These are phyloP conservation scores for Linnemannia zychae DNA, from an alignment of 192 early-diverging fungal species.

Conservation along the genomic window DNA sequence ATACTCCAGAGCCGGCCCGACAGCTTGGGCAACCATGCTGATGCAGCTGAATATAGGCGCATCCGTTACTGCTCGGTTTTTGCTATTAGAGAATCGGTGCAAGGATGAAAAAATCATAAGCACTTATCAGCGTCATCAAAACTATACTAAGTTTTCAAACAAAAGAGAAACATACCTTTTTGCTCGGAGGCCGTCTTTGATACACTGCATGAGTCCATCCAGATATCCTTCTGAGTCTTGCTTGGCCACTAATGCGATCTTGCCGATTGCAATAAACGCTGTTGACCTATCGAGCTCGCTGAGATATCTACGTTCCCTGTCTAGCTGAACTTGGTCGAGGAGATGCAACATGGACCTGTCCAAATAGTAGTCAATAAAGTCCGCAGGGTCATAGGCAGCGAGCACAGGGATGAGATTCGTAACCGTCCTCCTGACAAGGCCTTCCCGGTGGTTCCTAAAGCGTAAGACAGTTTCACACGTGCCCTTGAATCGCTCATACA, in stretches of 20 bases:
- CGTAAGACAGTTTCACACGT: constrained; percentile 82
- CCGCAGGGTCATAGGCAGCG: constrained; percentile 80
- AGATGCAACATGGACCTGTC: constrained; percentile 81
- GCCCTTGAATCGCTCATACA: constrained; percentile 82
- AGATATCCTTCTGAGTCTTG: constrained; percentile 83
- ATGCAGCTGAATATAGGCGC: constrained; percentile 84
- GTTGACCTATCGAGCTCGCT: constrained; percentile 38
- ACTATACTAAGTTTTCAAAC: too few relatives aligned
- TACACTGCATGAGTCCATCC: constrained; percentile 78
- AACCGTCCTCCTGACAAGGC: constrained; percentile 83
- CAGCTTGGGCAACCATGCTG: constrained; percentile 87
- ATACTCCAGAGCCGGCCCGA: constrained; percentile 85
- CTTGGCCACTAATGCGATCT: constrained; percentile 83
- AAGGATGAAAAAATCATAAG: background rate
- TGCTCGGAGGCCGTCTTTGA: constrained; percentile 78
- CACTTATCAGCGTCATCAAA: background rate
- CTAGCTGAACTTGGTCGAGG: constrained; percentile 74
- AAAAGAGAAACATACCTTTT: constrained; percentile 67
- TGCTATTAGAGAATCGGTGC: constrained; percentile 16
- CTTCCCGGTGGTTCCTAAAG: constrained; percentile 83
- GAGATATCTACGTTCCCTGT: constrained; percentile 67
- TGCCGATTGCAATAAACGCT: constrained; percentile 89
- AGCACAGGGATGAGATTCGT: constrained; percentile 86
- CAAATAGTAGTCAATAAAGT: constrained; percentile 81
- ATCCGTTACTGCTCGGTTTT: constrained; percentile 61